Percentiles rank a stretch among this genome's conserved stretches.
Evolutionary conservation across 257 asterid genomes (phyloP).

Genomic region (Ajuga chamaepitys): DNA sequence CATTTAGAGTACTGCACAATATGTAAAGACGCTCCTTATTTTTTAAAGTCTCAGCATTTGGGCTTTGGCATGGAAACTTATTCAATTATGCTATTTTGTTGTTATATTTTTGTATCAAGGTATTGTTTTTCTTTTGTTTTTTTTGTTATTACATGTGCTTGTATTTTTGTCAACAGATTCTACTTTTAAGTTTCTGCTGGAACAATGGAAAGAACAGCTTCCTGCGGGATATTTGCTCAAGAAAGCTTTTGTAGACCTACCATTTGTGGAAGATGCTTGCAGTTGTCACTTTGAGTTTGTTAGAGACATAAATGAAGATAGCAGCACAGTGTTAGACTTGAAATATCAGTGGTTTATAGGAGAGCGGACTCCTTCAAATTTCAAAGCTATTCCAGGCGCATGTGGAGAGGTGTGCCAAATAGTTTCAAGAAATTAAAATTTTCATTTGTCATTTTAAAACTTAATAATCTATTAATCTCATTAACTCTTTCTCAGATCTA

Average conservation of each 20-base stretch:
- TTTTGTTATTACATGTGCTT: slow-evolving; percentile 5
- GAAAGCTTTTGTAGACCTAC: slow-evolving; percentile 65
- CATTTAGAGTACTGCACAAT: neutral
- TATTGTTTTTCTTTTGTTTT: neutral
- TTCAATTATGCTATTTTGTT: neutral
- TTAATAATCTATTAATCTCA: neutral
- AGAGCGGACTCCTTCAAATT: slow-evolving; percentile 65
- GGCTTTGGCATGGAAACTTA: neutral
- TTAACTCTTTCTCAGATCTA: slow-evolving; percentile 44
- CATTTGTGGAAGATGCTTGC: slow-evolving; percentile 94
- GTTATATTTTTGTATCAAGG: neutral
- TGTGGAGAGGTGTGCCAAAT: slow-evolving; percentile 56
- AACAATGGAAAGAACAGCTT: slow-evolving; percentile 91
- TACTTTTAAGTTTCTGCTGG: slow-evolving; percentile 78
- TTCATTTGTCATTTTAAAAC: neutral
- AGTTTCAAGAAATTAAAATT: slow-evolving; percentile 11
- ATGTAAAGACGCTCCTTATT: neutral
- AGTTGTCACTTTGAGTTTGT: slow-evolving; percentile 82
- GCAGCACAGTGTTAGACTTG: slow-evolving; percentile 41
- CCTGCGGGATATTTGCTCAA: slow-evolving; percentile 77
- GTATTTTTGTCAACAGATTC: slow-evolving; percentile 60
- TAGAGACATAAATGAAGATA: slow-evolving; percentile 45
- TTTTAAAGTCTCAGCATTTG: neutral
- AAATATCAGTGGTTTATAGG: slow-evolving; percentile 90
- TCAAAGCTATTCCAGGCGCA: slow-evolving; percentile 60